These are phyloP conservation scores for Linum trigynum DNA, from an alignment of 345 rosid species.

Conservation along the genomic window DNA sequence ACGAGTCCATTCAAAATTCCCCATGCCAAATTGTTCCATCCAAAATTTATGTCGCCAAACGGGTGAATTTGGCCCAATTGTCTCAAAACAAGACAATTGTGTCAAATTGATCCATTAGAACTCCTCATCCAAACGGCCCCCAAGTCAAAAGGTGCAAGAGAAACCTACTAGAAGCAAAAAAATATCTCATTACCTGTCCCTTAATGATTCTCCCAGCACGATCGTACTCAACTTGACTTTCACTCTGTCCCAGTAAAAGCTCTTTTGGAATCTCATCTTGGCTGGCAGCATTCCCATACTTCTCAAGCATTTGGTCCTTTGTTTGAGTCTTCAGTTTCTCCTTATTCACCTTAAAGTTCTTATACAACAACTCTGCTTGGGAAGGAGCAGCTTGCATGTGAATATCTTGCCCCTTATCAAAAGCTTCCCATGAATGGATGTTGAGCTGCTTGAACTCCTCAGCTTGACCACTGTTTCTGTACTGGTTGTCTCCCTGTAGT, in stretches of 20 bases:
- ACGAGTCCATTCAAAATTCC: too few species aligned
- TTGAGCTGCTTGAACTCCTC: slow-evolving; percentile 60
- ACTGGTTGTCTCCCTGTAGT: slow-evolving; percentile 58
- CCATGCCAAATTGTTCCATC: too few species aligned
- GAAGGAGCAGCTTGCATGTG: slow-evolving; percentile 74
- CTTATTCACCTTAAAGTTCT: slow-evolving; percentile 36
- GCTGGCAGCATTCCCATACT: slow-evolving; percentile 61
- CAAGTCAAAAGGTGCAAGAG: not conserved
- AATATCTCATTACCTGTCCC: slow-evolving; percentile 40
- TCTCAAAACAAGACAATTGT: too few species aligned
- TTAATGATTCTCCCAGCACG: slow-evolving; percentile 54
- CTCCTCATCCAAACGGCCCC: not conserved
- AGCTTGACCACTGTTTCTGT: slow-evolving; percentile 67
- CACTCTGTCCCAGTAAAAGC: slow-evolving; percentile 58
- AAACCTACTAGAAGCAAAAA: too few species aligned
- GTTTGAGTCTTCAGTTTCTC: slow-evolving; percentile 43
- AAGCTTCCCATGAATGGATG: slow-evolving; percentile 52
- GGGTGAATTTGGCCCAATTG: slow-evolving; percentile 1
- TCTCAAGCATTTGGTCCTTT: slow-evolving; percentile 48
- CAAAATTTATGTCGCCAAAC: too few species aligned
- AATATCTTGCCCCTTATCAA: slow-evolving; percentile 68
- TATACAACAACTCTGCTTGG: slow-evolving; percentile 54
- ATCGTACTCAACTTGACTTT: slow-evolving; percentile 64
- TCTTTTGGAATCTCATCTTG: slow-evolving; percentile 51
- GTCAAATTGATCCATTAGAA: not conserved